Evolutionary conservation across 2,329 filamentous ascomycete species (phyloP).

Genomic region (Ramularia endophylla): DNA sequence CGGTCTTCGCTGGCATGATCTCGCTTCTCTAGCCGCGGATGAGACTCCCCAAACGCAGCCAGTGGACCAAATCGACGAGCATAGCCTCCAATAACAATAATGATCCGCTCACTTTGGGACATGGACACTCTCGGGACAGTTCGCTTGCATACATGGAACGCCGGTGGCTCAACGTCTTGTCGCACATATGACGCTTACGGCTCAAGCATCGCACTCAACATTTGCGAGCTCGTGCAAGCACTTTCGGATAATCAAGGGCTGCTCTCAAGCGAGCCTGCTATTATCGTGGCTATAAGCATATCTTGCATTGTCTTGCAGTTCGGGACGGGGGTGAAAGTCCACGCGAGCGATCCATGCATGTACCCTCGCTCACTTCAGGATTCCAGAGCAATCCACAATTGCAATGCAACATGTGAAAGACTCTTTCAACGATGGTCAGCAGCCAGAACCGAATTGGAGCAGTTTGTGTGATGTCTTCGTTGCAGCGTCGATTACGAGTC

Average conservation of each 20-base stretch:
- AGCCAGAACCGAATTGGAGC: too few relatives aligned
- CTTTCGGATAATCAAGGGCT: conserved; percentile 7
- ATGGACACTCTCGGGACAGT: conserved; percentile 7
- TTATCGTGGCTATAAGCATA: conserved; percentile 9
- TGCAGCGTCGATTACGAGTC: too few relatives aligned
- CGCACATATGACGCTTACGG: conserved; percentile 3
- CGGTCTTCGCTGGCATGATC: too few relatives aligned
- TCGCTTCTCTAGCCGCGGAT: conserved; percentile 11
- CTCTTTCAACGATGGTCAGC: too few relatives aligned
- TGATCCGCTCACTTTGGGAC: too few relatives aligned
- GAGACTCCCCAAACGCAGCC: conserved; percentile 12
- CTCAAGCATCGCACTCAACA: conserved; percentile 7
- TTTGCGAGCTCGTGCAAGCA: conserved; percentile 5
- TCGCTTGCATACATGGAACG: conserved; percentile 9
- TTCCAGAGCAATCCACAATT: too few relatives aligned
- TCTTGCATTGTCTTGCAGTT: conserved; percentile 14
- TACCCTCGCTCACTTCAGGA: too few relatives aligned
- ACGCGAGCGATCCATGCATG: conserved; percentile 1
- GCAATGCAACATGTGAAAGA: too few relatives aligned
- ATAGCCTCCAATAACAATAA: too few relatives aligned
- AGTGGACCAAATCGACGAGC: too few relatives aligned
- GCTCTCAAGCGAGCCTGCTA: conserved; percentile 16
- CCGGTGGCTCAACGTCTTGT: conserved; percentile 15
- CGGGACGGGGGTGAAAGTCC: conserved; percentile 20
- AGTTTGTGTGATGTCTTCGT: too few relatives aligned